Percentiles rank a stretch among this genome's conserved stretches.
Conservation (phyloP, 2,329 filamentous ascomycete genomes). For the Diaporthe eres region DNA sequence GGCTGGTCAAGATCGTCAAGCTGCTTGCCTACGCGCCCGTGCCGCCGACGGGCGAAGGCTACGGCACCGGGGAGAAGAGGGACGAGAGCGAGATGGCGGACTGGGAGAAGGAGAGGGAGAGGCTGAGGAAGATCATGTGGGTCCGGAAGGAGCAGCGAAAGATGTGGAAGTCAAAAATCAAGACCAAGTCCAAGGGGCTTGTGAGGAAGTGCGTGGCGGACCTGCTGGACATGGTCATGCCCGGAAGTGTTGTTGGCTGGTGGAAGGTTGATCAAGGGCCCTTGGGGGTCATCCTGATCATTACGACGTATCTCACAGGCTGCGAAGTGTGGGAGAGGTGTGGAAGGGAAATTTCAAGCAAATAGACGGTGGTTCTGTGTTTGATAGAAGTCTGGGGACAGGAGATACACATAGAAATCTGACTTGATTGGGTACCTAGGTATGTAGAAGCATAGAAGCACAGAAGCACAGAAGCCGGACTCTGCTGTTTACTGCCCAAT, state of each 20-base stretch:
- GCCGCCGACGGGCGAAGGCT: slow-evolving; percentile 49
- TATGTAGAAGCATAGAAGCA: background rate
- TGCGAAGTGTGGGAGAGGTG: slow-evolving; percentile 73
- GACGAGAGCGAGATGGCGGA: slow-evolving; percentile 43
- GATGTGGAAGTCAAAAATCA: slow-evolving; percentile 49
- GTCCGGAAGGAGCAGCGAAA: slow-evolving; percentile 52
- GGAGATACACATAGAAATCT: background rate
- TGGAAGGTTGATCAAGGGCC: slow-evolving; percentile 63
- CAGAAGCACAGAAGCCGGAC: background rate
- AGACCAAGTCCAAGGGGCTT: slow-evolving; percentile 52
- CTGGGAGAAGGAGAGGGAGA: slow-evolving; percentile 52
- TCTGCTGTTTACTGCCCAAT: background rate
- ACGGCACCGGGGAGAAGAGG: slow-evolving; percentile 46
- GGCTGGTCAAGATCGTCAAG: slow-evolving; percentile 58
- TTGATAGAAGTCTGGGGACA: background rate
- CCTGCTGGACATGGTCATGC: slow-evolving; percentile 73
- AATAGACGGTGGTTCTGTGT: background rate
- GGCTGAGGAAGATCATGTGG: slow-evolving; percentile 52
- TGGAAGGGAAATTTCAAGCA: slow-evolving; percentile 43
- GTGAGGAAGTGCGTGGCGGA: slow-evolving; percentile 68
- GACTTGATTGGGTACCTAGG: background rate
- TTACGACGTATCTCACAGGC: slow-evolving; percentile 73
- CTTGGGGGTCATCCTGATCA: slow-evolving; percentile 71
- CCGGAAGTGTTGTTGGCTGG: slow-evolving; percentile 74
- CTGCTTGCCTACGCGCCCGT: slow-evolving; percentile 54